These are phyloP conservation scores for Phytophthora sansomeana DNA, from an alignment of 352 stramenopile species.

Conservation along the genomic window DNA sequence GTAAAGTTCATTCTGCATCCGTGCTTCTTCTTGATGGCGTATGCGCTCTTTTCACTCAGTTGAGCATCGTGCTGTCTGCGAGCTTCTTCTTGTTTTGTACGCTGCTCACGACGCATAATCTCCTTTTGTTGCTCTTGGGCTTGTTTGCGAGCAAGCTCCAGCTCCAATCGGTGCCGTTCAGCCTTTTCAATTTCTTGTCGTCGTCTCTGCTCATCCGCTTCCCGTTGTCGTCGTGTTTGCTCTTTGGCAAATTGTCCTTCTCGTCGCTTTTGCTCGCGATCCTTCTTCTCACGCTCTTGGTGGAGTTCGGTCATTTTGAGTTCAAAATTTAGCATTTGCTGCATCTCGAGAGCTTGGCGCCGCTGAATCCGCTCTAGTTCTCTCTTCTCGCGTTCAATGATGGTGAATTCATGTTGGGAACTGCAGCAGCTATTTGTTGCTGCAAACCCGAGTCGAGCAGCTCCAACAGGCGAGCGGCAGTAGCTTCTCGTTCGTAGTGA, in stretches of 20 bases:
- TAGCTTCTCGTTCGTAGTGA: constrained; percentile 62
- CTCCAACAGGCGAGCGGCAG: constrained; percentile 52
- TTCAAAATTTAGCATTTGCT: constrained; percentile 78
- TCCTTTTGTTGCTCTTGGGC: constrained; percentile 58
- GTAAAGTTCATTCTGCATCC: constrained; percentile 56
- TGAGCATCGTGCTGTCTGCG: constrained; percentile 52
- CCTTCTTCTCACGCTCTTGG: constrained; percentile 58
- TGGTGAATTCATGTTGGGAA: constrained; percentile 48
- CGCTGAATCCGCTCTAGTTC: constrained; percentile 77
- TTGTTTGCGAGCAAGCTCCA: constrained; percentile 48
- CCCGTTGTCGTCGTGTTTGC: constrained; percentile 47
- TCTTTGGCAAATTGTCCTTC: constrained; percentile 54
- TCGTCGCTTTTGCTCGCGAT: constrained; percentile 56
- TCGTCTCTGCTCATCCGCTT: constrained; percentile 61
- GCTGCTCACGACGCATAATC: constrained; percentile 52
- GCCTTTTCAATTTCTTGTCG: constrained; percentile 62
- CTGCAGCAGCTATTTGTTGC: constrained; percentile 12
- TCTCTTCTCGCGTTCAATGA: constrained; percentile 73
- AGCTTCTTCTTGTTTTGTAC: constrained; percentile 61
- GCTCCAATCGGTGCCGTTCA: constrained; percentile 56
- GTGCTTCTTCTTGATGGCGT: constrained; percentile 63
- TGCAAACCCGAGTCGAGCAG: constrained; percentile 24
- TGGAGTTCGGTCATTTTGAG: constrained; percentile 66
- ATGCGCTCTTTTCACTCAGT: constrained; percentile 58
- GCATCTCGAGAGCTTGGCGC: constrained; percentile 72